Conservation (phyloP, 2,329 filamentous ascomycete species). For the Cadophora malorum region DNA sequence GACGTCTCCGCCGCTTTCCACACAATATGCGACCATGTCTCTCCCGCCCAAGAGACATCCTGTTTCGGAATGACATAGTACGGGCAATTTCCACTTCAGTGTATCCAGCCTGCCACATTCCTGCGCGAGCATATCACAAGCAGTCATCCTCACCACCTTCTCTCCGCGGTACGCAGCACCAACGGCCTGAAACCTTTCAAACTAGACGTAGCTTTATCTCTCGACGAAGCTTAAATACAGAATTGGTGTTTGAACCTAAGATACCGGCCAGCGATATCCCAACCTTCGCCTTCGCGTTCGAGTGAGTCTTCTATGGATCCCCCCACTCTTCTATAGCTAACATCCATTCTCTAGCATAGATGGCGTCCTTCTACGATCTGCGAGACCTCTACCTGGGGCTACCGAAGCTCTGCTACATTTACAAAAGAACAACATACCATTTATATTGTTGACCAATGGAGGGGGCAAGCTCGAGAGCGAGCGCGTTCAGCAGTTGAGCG, state of each 20-base stretch:
- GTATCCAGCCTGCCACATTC: neutral
- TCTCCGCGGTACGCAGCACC: neutral
- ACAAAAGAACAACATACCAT: slow-evolving; percentile 78
- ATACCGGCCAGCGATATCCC: slow-evolving; percentile 20
- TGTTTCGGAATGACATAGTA: neutral
- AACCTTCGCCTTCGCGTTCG: slow-evolving; percentile 62
- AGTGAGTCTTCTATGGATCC: slow-evolving; percentile 49
- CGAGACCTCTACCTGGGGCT: slow-evolving; percentile 80
- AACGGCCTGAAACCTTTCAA: neutral
- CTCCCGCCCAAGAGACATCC: neutral
- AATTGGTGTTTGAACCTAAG: neutral
- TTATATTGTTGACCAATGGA: slow-evolving; percentile 95
- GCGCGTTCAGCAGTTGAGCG: slow-evolving; percentile 72
- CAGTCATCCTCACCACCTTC: neutral
- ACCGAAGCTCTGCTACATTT: slow-evolving; percentile 75
- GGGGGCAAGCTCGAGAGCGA: slow-evolving; percentile 83
- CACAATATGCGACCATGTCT: slow-evolving; percentile 4
- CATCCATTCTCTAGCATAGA: slow-evolving; percentile 63
- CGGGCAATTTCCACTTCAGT: neutral
- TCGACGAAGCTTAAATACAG: neutral
- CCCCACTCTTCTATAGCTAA: slow-evolving; percentile 24
- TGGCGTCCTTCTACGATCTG: slow-evolving; percentile 88
- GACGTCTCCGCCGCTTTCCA: too few species aligned
- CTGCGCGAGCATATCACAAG: neutral
- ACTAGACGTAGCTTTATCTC: too few species aligned